Percentiles rank a stretch among this genome's conserved stretches.
Evolutionary conservation across 2,329 filamentous ascomycete species (phyloP).

Genomic region (Plenodomus tracheiphilus): DNA sequence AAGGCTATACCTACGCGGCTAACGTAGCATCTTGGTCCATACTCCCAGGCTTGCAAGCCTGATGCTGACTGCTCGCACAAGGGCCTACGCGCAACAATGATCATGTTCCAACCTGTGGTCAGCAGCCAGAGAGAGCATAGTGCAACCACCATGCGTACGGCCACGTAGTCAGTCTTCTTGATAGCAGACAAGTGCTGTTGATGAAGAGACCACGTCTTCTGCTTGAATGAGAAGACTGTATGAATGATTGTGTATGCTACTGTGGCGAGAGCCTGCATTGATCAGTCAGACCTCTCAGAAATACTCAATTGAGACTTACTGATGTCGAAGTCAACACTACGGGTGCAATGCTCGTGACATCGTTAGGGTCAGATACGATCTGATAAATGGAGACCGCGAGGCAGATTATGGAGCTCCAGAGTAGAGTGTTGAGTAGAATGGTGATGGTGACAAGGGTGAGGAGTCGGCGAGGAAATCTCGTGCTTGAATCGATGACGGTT

Average conservation of each 20-base stretch:
- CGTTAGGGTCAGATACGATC: conserved; percentile 30
- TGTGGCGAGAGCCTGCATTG: conserved; percentile 36
- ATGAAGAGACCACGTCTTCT: conserved; percentile 34
- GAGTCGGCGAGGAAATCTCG: conserved; percentile 31
- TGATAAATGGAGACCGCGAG: conserved; percentile 34
- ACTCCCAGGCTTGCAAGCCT: conserved; percentile 35
- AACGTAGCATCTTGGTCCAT: conserved; percentile 35
- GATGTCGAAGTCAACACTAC: conserved; percentile 38
- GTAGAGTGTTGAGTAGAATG: conserved; percentile 37
- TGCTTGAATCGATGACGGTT: conserved; percentile 12
- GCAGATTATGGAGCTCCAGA: conserved; percentile 39
- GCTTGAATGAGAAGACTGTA: conserved; percentile 38
- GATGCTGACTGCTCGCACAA: conserved; percentile 30
- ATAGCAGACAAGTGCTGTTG: conserved; percentile 22
- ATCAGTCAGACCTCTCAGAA: conserved; percentile 1
- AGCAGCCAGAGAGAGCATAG: conserved; percentile 44
- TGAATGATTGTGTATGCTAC: conserved; percentile 42
- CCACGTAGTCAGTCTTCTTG: conserved; percentile 39
- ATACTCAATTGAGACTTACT: conserved; percentile 20
- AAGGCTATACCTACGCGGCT: conserved; percentile 36
- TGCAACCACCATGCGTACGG: conserved; percentile 35
- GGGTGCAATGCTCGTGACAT: conserved; percentile 33
- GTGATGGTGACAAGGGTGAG: conserved; percentile 40
- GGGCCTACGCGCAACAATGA: conserved; percentile 43
- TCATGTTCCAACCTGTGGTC: conserved; percentile 46